These are phyloP conservation scores for Zoysia japonica DNA, from an alignment of 176 grass and related monocot species.

Conservation along the genomic window DNA sequence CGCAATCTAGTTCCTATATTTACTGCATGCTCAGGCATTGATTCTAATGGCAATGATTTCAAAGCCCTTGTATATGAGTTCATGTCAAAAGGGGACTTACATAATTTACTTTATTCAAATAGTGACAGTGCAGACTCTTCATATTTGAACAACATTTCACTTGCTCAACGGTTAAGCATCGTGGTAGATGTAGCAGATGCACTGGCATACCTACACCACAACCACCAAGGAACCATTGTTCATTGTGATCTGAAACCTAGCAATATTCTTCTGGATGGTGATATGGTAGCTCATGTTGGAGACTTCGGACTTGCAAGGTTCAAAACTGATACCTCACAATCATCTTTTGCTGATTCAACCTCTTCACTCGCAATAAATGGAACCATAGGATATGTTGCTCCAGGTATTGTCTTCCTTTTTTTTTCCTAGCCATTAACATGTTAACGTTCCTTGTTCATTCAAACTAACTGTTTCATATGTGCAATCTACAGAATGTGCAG, in stretches of 20 bases:
- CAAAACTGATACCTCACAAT: background rate
- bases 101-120: conserved; percentile 9
- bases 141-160: background rate
- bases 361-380: background rate
- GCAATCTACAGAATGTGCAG: conserved; percentile 1
- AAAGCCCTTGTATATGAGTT: conserved; percentile 41
- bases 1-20: conserved; percentile 9
- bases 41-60: conserved; percentile 13
- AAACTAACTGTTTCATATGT: background rate
- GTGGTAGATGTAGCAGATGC: conserved; percentile 35
- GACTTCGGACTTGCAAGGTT: conserved; percentile 37
- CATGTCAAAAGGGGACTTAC: conserved; percentile 22
- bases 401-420: conserved; percentile 16
- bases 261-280: conserved; percentile 24
- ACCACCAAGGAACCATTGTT: conserved; percentile 13
- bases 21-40: conserved; percentile 21
- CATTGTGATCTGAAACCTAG: conserved; percentile 42
- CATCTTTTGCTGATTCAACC: background rate
- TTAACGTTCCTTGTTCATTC: too few relatives aligned
- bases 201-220: conserved; percentile 21
- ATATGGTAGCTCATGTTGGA: conserved; percentile 23
- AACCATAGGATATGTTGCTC: conserved; percentile 41
- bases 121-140: background rate
- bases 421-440: too few relatives aligned
- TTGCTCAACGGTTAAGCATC: conserved; percentile 30